These are phyloP conservation scores for Cystobasidiaceae sp. DNA, from an alignment of 1,284 basidiomycete genomes.

Conservation along the genomic window DNA sequence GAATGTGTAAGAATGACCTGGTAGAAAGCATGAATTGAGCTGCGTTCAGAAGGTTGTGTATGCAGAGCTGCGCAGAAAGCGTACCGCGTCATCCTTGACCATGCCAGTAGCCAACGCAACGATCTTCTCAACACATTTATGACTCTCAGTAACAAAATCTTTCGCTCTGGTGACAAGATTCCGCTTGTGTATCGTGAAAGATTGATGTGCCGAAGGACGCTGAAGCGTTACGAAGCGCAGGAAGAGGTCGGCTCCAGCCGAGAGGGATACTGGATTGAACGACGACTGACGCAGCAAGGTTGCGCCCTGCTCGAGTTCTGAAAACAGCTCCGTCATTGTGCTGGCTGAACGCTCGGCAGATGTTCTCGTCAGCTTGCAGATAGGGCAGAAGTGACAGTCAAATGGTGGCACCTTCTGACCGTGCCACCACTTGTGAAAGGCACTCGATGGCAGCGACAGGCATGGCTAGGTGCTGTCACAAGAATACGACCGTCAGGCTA, in stretches of 20 bases:
- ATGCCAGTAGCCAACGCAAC: conserved; percentile 83
- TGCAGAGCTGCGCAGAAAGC: too few species aligned
- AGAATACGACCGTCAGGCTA: too few species aligned
- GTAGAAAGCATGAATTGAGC: too few species aligned
- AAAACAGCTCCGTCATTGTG: conserved; percentile 84
- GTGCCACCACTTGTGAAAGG: conserved; percentile 67
- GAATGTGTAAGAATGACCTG: conserved; percentile 86
- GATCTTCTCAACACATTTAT: conserved; percentile 74
- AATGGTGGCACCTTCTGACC: conserved; percentile 58
- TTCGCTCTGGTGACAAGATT: conserved; percentile 63
- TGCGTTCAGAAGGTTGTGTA: too few species aligned
- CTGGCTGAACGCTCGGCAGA: conserved; percentile 57
- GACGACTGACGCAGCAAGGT: conserved; percentile 60
- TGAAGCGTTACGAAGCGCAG: conserved; percentile 40
- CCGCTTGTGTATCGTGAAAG: conserved; percentile 50
- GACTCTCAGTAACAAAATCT: conserved; percentile 50
- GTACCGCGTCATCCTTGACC: conserved; percentile 84
- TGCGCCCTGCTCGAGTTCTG: conserved; percentile 71
- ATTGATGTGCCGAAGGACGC: conserved; percentile 47
- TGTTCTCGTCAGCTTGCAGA: conserved; percentile 39
- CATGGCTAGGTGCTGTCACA: conserved; percentile 60
- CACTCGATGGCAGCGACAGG: conserved; percentile 81
- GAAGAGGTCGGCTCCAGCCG: conserved; percentile 85
- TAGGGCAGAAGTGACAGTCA: too few species aligned
- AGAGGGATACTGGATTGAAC: conserved; percentile 74